Base-by-base conservation (phyloP, 2,329 filamentous ascomycete genomes). In the Simplicillium aogashimaense region DNA sequence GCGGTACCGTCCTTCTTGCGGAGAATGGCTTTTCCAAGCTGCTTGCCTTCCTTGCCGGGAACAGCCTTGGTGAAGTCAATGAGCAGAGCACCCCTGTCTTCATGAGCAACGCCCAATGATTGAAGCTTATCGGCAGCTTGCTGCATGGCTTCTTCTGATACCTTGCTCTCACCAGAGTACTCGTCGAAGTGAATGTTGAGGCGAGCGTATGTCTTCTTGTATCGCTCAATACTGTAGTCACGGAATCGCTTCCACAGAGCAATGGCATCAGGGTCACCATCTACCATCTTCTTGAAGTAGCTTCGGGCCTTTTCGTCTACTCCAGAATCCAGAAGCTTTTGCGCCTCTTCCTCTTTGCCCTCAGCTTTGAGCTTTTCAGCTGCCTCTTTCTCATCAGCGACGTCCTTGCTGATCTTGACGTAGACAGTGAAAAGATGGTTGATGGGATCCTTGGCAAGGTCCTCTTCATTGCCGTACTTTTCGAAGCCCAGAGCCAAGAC, bases 371-470 rank as follows among this genome's bases (percentile, higher is more conserved):
- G 53, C 40, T 61, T 53, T 17, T 47, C 43, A 2, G 49, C 49
- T 34, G 45, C 42, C 16, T 42, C 44, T 4, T 43, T 42, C 30
- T 51, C 46, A 11, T 50, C 50, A 14, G 61, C 55, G 4, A 67
- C 64, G 37, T 74, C 72, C 50, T 75, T 65, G 43, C 72, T 87
- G 59, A 90, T 86, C 58, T 78, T 75, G 46, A 89, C 84, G 53
- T 90, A 92, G 38, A 92, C 80, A 53, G 88, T 77, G 59, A 82
- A 89, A 9, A 92, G 67, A 57, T 92, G 86, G 58, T 85, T 83
- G 54, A 90, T 87, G 11, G 86, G 85, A 52, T 90, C 84, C 36
- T 71, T 69, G 46, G 74, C 60, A 11, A 92, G 70, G 43, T 78
- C 75, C 49, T 82, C 78, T 59, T 90, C 84, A 44, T 74, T 76